Conservation (phyloP, 176 grass and related monocot genomes). For the Carex cristatella region DNA sequence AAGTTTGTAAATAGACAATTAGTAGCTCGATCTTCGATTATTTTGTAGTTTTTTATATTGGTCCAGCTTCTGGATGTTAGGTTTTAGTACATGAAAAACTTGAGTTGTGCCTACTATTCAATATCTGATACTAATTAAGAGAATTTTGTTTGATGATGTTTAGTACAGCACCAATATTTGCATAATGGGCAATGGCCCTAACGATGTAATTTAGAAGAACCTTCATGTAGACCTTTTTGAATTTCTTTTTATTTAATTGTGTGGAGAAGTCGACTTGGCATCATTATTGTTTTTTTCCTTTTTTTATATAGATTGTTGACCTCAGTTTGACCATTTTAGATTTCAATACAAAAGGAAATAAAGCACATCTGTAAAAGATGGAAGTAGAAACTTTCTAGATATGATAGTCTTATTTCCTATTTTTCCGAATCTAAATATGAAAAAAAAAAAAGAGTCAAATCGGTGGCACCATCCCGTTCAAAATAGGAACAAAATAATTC, state of each 20-base stretch:
- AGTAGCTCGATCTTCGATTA: neutral
- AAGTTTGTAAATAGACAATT: constrained; percentile 20
- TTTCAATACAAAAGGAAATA: neutral
- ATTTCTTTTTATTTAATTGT: neutral
- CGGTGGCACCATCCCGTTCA: neutral
- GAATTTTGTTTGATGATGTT: neutral
- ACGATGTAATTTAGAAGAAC: neutral
- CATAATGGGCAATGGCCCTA: neutral
- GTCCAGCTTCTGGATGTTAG: neutral
- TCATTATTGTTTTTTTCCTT: too few species aligned
- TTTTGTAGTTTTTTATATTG: neutral
- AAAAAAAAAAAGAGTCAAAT: neutral
- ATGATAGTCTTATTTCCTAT: neutral
- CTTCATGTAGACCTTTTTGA: neutral
- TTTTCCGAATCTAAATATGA: neutral
- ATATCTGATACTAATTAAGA: neutral
- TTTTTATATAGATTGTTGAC: too few species aligned
- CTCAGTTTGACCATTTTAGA: neutral
- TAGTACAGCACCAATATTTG: neutral
- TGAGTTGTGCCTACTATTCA: neutral
- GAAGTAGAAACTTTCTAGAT: neutral
- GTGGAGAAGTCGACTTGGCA: neutral
- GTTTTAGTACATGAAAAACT: neutral
- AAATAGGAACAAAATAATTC: neutral
- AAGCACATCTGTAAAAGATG: neutral